phyloP scores from a whole-genome alignment of 768 basidiomycete species.

The Gyrodon lividus region DNA sequence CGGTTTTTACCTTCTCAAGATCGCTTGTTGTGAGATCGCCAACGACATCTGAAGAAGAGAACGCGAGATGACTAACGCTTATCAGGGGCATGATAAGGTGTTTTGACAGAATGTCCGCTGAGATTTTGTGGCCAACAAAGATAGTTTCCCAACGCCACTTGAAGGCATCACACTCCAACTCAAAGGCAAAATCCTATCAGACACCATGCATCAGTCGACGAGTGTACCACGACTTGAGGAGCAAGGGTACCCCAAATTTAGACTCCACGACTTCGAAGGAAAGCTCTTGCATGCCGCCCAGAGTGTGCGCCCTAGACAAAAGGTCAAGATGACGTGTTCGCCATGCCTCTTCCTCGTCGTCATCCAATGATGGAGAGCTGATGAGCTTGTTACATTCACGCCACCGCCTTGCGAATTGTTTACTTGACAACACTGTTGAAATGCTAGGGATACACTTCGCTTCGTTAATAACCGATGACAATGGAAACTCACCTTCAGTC shows the following conservation, averaged over 20 bases:
- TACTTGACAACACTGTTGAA: constrained; percentile 49
- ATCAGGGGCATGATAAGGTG: constrained; percentile 79
- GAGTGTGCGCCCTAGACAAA: constrained; percentile 57
- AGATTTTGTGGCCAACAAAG: constrained; percentile 58
- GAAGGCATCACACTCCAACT: constrained; percentile 56
- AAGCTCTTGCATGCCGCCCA: constrained; percentile 56
- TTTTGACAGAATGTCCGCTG: constrained; percentile 73
- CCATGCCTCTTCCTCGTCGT: constrained; percentile 62
- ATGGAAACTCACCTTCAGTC: constrained; percentile 58
- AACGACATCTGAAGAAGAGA: constrained; percentile 58
- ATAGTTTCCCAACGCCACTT: constrained; percentile 82
- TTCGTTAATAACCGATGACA: constrained; percentile 22
- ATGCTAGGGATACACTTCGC: constrained; percentile 13
- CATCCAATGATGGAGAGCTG: constrained; percentile 27
- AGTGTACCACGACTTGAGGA: constrained; percentile 2
- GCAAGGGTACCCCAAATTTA: constrained; percentile 50
- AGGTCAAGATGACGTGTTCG: constrained; percentile 52
- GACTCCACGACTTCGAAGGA: constrained; percentile 61
- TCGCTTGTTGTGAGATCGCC: constrained; percentile 54
- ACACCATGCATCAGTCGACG: constrained; percentile 13
- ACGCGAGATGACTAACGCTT: constrained; percentile 65
- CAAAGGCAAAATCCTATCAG: constrained; percentile 63
- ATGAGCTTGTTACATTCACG: constrained; percentile 49
- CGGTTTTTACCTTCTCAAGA: constrained; percentile 57
- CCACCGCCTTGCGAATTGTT: constrained; percentile 70